A percentile compares a stretch with the other conserved stretches of the same genome.
Conservation (phyloP, 768 basidiomycete genomes). For the Termitomyces heimii region DNA sequence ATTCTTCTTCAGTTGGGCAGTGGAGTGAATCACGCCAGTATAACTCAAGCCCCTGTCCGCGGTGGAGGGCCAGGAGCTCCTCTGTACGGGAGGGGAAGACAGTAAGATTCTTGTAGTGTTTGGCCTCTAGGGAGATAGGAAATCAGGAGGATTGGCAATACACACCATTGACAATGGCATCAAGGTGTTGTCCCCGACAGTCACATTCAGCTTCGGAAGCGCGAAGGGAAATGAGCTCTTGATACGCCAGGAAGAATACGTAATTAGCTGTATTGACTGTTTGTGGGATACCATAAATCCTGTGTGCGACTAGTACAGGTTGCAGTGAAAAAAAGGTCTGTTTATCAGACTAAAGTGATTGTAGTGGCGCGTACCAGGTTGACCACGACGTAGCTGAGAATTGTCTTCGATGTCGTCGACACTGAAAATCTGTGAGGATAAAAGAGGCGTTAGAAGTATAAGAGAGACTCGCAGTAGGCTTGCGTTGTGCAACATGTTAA, state of each 20-base stretch:
- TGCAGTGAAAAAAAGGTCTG: no score
- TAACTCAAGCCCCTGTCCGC: slow-evolving; percentile 92
- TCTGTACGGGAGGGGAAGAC: slow-evolving; percentile 18
- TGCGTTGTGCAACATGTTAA: slow-evolving; percentile 92
- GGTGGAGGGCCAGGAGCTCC: slow-evolving; percentile 79
- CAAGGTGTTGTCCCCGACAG: slow-evolving; percentile 27
- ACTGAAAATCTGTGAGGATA: slow-evolving; percentile 32
- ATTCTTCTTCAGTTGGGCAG: slow-evolving; percentile 94
- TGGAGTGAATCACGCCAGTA: slow-evolving; percentile 89
- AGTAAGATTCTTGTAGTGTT: background rate
- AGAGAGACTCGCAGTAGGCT: slow-evolving; percentile 67
- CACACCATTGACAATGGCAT: slow-evolving; percentile 65
- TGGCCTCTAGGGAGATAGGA: background rate
- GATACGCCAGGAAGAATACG: slow-evolving; percentile 90
- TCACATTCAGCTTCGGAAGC: slow-evolving; percentile 2
- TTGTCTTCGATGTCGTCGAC: slow-evolving; percentile 95
- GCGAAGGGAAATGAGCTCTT: slow-evolving; percentile 68
- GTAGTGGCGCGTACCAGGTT: slow-evolving; percentile 55
- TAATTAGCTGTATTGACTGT: slow-evolving; percentile 98
- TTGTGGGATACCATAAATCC: slow-evolving; percentile 94
- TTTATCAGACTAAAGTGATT: no score
- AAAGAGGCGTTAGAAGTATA: no score
- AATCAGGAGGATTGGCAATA: background rate
- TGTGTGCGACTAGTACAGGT: slow-evolving; percentile 65
- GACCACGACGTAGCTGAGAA: slow-evolving; percentile 79